Conservation (phyloP, 1,284 basidiomycete species). For the Trametes pubescens region DNA sequence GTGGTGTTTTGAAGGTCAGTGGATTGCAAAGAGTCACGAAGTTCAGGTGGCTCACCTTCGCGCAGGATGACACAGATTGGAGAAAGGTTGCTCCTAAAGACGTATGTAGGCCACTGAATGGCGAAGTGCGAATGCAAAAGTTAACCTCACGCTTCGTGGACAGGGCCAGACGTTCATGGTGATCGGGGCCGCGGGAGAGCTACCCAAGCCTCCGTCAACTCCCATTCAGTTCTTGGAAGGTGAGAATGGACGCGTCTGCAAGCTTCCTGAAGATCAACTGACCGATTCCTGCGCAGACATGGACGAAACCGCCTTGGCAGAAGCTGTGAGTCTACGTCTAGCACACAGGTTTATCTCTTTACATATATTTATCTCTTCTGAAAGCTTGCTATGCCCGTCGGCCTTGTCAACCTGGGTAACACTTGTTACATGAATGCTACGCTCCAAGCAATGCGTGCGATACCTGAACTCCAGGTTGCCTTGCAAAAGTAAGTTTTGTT, state of each 20-base stretch:
- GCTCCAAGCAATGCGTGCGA: slow-evolving; percentile 89
- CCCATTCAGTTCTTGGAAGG: slow-evolving; percentile 86
- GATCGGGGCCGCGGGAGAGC: slow-evolving; percentile 91
- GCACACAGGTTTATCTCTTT: background rate
- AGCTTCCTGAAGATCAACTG: background rate
- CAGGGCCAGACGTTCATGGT: slow-evolving; percentile 87
- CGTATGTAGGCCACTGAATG: slow-evolving; percentile 50
- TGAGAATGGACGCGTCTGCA: slow-evolving; percentile 35
- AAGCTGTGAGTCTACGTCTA: slow-evolving; percentile 68
- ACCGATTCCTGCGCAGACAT: slow-evolving; percentile 65
- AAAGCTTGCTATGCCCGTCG: slow-evolving; percentile 72
- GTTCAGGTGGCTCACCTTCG: background rate
- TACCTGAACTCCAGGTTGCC: slow-evolving; percentile 86
- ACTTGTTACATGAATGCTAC: slow-evolving; percentile 98
- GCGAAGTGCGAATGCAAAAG: background rate
- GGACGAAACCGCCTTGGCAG: slow-evolving; percentile 83
- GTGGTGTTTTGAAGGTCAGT: slow-evolving; percentile 86
- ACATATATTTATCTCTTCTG: slow-evolving; percentile 2
- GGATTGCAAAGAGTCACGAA: background rate
- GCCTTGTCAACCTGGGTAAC: slow-evolving; percentile 82
- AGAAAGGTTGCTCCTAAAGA: slow-evolving; percentile 84
- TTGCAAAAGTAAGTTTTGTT: slow-evolving; percentile 60
- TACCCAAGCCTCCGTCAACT: slow-evolving; percentile 87
- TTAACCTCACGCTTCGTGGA: slow-evolving; percentile 1
- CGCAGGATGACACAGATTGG: slow-evolving; percentile 86